Conservation (phyloP, 306 rosid species). For the Vicia villosa region DNA sequence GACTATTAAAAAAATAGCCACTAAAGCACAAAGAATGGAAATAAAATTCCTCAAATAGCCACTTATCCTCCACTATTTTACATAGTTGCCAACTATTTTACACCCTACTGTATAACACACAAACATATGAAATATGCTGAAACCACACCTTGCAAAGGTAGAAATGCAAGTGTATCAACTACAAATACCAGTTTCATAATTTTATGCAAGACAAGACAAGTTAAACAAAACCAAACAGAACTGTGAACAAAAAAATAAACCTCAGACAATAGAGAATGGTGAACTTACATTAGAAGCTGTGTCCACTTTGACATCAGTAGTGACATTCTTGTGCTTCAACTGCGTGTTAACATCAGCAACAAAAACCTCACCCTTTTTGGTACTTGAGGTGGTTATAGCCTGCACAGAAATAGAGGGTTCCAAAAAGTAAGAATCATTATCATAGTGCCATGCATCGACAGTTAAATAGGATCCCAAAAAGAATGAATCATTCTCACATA, state of each 20-base stretch:
- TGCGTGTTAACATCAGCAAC: slow-evolving; percentile 84
- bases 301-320: slow-evolving; percentile 89
- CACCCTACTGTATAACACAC: neutral
- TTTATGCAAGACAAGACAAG: neutral
- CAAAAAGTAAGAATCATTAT: slow-evolving; percentile 2
- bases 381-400: slow-evolving; percentile 83
- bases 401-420: slow-evolving; percentile 30
- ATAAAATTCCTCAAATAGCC: neutral
- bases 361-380: slow-evolving; percentile 69
- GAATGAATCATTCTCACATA: neutral
- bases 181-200: neutral
- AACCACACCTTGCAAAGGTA: neutral
- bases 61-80: neutral
- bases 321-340: slow-evolving; percentile 74
- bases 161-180: neutral
- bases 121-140: neutral
- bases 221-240: neutral
- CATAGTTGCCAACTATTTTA: neutral
- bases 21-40: neutral
- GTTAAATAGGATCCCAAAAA: neutral
- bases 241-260: neutral
- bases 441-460: slow-evolving; percentile 3
- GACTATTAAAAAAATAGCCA: neutral
- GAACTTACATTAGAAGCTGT: slow-evolving; percentile 68
- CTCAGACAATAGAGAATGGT: neutral